These are phyloP conservation scores for Coprinellus aureogranulatus DNA, from an alignment of 768 basidiomycete genomes.

Conservation along the genomic window DNA sequence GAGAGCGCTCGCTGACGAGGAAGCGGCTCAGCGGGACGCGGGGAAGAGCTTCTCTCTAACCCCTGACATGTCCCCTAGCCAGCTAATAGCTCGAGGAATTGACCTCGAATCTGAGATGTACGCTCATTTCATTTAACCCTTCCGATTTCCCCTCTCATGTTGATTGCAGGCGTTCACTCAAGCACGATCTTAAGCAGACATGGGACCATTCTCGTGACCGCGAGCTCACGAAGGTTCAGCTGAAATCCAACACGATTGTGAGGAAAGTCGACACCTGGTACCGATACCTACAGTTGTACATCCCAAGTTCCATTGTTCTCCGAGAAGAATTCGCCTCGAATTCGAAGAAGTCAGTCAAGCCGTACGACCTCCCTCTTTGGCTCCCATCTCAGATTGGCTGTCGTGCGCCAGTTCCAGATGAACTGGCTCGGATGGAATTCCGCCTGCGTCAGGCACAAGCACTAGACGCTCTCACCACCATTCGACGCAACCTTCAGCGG, in stretches of 20 bases:
- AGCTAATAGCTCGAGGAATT: slow-evolving; percentile 14
- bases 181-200: background rate
- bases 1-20: slow-evolving; percentile 8
- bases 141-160: background rate
- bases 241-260: slow-evolving; percentile 12
- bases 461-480: slow-evolving; percentile 18
- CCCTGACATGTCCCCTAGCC: slow-evolving; percentile 9
- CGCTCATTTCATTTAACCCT: background rate
- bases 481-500: slow-evolving; percentile 19
- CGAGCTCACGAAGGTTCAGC: slow-evolving; percentile 10
- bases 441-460: slow-evolving; percentile 23
- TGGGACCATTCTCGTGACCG: slow-evolving; percentile 16
- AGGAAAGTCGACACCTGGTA: slow-evolving; percentile 18
- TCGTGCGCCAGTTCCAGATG: background rate
- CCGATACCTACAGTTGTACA: slow-evolving; percentile 11
- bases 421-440: slow-evolving; percentile 19
- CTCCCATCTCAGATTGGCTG: slow-evolving; percentile 18
- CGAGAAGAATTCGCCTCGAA: background rate
- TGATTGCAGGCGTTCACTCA: background rate
- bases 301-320: slow-evolving; percentile 6
- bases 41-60: background rate
- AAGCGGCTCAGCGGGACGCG: background rate
- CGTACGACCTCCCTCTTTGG: slow-evolving; percentile 16
- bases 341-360: slow-evolving; percentile 5
- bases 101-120: slow-evolving; percentile 21